Conservation (phyloP, 768 basidiomycete genomes). For the Naganishia onofrii region DNA sequence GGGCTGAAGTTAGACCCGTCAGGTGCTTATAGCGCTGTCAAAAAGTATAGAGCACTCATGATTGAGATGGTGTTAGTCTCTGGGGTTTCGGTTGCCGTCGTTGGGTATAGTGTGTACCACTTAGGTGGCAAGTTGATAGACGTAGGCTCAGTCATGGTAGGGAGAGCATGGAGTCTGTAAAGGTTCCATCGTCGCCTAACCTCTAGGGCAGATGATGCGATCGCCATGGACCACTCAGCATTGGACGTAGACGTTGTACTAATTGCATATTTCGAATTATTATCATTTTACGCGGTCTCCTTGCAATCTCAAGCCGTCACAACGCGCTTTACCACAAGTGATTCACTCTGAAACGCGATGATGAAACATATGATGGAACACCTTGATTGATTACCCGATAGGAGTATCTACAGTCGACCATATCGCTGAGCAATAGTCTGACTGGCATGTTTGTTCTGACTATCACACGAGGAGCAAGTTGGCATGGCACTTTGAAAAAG, state of each 20-base stretch:
- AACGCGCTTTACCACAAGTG: not conserved
- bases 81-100: not conserved
- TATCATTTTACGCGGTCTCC: no score
- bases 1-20: slow-evolving; percentile 21
- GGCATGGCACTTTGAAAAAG: not conserved
- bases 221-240: not conserved
- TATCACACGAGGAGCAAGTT: no score
- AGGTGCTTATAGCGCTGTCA: slow-evolving; percentile 14
- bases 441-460: no score
- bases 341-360: slow-evolving; percentile 1
- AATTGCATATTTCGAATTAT: not conserved
- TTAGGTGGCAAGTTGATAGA: not conserved
- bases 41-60: slow-evolving; percentile 24
- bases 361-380: not conserved
- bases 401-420: not conserved
- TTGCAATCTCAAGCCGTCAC: no score
- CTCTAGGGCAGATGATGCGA: no score
- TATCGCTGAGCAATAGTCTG: not conserved
- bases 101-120: not conserved
- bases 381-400: not conserved
- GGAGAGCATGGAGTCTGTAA: not conserved
- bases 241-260: not conserved
- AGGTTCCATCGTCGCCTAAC: not conserved
- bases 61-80: slow-evolving; percentile 32
- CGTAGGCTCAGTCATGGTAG: not conserved